Evolutionary conservation across 2,329 filamentous ascomycete species (phyloP), one percentile per base, ranked within the genome.

Genomic region (Monosporascus cannonballus): DNA sequence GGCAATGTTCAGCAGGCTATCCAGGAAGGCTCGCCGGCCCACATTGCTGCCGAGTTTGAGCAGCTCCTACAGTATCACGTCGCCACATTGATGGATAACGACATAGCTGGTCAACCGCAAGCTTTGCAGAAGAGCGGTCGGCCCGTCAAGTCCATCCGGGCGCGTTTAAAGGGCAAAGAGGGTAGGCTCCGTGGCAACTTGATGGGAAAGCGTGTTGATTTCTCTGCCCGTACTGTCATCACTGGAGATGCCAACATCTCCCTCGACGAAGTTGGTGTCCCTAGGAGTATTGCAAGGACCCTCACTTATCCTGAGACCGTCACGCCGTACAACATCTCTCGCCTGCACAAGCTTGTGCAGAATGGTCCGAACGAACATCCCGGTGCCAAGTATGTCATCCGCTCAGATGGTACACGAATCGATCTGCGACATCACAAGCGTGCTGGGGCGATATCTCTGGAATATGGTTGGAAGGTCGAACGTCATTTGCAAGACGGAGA

Each of bases 151-250:
- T 91, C 94, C 17, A 96, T 99, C 60, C 89, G 95, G 64, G 91
- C 91, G 56, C 92, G 94, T 73, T 80, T 99, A 69, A 99, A 99
- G 84, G 95, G 95, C 58, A 99, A 99, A 75, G 94, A 99, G 69
- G 94, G 94, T 62, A 91, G 94, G 79, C 84, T 99, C 24, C 87
- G 94, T 76, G 94, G 95, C 68, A 99, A 99, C 73, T 78, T 99
- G 79, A 99, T 99, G 95, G 94, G 94, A 59, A 99, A 99, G 75
- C 91, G 92, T 84, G 94, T 99, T 56, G 94, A 99, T 69, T 99
- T 99, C 67, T 99, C 95, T 0, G 95, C 95, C 38, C 94, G 94
- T 86, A 99, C 95, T 34, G 94, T 99, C 76, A 99, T 99, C 70
- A 99, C 95, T 50, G 94, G 94, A 75, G 94, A 99, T 68, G 94